Conservation (phyloP, 345 rosid species). For the Aquilaria yunnanensis region DNA sequence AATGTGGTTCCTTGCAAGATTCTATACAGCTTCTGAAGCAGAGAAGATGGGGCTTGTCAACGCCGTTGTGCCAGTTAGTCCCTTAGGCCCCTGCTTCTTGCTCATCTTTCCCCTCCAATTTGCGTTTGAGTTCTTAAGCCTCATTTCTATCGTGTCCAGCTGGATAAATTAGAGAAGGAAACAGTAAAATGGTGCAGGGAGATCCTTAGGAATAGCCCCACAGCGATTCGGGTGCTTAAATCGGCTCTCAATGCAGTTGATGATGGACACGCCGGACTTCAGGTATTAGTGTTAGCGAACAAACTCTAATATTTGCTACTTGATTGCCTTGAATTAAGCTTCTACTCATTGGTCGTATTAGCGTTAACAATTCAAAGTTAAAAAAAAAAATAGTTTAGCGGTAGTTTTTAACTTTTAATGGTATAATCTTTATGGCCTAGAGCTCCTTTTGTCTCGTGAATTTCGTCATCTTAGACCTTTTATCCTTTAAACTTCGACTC, state of each 20-base stretch:
- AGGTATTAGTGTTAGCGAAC: constrained; percentile 28
- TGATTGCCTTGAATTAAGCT: background rate
- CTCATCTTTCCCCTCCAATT: background rate
- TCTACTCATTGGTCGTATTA: background rate
- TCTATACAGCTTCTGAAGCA: constrained; percentile 85
- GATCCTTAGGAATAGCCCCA: constrained; percentile 83
- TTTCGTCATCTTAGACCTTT: too few relatives aligned
- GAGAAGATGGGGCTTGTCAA: constrained; percentile 95
- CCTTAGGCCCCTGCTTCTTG: background rate
- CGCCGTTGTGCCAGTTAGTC: constrained; percentile 74
- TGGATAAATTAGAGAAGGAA: constrained; percentile 75
- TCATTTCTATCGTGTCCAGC: constrained; percentile 27
- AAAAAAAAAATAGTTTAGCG: too few relatives aligned
- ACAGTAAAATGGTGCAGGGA: constrained; percentile 91
- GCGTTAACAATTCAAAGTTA: background rate
- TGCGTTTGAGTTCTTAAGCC: background rate
- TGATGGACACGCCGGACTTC: constrained; percentile 93
- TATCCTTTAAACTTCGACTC: too few relatives aligned
- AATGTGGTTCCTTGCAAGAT: constrained; percentile 90
- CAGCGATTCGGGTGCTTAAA: constrained; percentile 85
- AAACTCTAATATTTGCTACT: background rate
- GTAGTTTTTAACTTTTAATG: too few relatives aligned
- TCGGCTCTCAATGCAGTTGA: constrained; percentile 91
- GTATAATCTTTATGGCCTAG: too few relatives aligned
- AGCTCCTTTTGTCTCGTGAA: too few relatives aligned